These are phyloP conservation scores for Balakata baccata DNA, from an alignment of 345 rosid species.

Conservation along the genomic window DNA sequence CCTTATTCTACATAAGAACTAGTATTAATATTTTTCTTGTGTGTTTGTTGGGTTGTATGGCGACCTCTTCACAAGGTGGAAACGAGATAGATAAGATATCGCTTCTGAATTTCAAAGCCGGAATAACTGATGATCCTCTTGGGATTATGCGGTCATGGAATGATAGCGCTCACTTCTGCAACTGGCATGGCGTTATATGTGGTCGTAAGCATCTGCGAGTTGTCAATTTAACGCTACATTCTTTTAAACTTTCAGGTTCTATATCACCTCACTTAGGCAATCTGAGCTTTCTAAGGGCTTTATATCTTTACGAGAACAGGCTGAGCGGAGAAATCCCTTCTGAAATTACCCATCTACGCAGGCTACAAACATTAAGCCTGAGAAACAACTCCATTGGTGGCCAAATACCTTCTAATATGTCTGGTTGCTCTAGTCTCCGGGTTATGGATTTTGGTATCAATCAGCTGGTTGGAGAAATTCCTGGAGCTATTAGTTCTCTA, in stretches of 20 bases:
- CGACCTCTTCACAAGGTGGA: neutral
- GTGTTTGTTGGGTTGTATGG: neutral
- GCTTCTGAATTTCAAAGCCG: neutral
- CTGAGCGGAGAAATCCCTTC: slow-evolving; percentile 5
- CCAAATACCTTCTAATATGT: slow-evolving; percentile 21
- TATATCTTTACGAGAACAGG: slow-evolving; percentile 9
- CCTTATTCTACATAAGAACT: no score
- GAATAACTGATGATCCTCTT: neutral
- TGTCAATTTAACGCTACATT: neutral
- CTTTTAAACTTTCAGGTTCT: neutral
- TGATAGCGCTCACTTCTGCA: neutral
- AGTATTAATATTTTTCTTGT: neutral
- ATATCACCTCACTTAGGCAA: slow-evolving; percentile 21
- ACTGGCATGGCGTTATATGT: neutral
- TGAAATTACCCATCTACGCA: slow-evolving; percentile 10
- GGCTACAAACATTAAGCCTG: neutral
- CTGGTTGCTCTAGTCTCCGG: slow-evolving; percentile 10
- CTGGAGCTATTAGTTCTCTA: neutral
- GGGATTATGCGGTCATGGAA: neutral
- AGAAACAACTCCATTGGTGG: slow-evolving; percentile 1
- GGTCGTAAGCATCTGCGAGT: neutral
- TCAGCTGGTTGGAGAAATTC: slow-evolving; percentile 10
- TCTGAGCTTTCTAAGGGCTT: slow-evolving; percentile 4
- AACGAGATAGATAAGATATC: neutral
- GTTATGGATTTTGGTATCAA: accelerated